phyloP scores from a whole-genome alignment of 83 land plant genomes.

The Diphasiastrum complanatum region DNA sequence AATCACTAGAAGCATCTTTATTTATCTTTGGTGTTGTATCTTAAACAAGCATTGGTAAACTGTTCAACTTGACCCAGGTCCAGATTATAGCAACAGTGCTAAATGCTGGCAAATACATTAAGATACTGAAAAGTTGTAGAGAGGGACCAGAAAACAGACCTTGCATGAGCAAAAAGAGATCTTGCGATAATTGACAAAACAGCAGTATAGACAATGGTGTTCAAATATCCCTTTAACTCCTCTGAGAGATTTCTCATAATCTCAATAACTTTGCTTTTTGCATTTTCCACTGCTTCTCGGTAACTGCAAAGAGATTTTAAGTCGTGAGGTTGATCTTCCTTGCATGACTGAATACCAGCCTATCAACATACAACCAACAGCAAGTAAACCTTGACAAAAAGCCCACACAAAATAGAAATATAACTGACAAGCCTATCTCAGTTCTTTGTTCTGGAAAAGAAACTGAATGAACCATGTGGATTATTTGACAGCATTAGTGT shows the following conservation, averaged over 20 bases:
- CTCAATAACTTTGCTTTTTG: conserved; percentile 51
- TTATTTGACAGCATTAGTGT: too few relatives aligned
- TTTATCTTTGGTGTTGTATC: too few relatives aligned
- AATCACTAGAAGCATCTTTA: too few relatives aligned
- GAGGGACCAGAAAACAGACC: conserved; percentile 29
- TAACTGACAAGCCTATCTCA: not conserved
- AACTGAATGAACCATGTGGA: too few relatives aligned
- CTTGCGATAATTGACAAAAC: conserved; percentile 70
- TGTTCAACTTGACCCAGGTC: not conserved
- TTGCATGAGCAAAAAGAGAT: conserved; percentile 77
- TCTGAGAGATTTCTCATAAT: conserved; percentile 57
- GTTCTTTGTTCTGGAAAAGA: not conserved
- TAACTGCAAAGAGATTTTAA: conserved; percentile 70
- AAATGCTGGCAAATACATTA: not conserved
- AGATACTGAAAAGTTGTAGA: not conserved
- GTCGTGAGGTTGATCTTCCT: too few relatives aligned
- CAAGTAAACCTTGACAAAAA: too few relatives aligned
- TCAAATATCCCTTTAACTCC: conserved; percentile 54
- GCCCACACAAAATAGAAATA: not conserved
- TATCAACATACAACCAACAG: too few relatives aligned
- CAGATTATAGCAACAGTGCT: not conserved
- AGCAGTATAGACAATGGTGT: conserved; percentile 67
- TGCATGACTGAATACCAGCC: too few relatives aligned
- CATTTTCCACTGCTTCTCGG: conserved; percentile 55
- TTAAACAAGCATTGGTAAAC: not conserved